A percentile compares a stretch with the other conserved stretches of the same genome.
phyloP scores from a whole-genome alignment of 1,139 yeast species.

The Sugiyamaella paludigena region DNA sequence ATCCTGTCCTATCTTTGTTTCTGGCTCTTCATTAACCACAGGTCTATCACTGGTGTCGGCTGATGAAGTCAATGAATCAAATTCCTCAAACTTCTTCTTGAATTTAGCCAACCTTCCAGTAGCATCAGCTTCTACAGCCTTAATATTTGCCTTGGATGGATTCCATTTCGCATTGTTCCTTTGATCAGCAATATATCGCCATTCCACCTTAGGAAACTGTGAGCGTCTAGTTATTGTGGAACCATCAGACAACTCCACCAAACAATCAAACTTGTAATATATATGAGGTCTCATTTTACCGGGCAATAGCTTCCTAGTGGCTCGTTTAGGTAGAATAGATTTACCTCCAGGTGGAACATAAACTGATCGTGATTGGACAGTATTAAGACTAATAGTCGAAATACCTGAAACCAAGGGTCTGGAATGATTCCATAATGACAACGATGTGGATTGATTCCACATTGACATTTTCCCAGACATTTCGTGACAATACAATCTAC shows the following conservation, averaged over 20 bases:
- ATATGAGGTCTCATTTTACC: constrained; percentile 93
- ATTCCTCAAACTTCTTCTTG: constrained; percentile 65
- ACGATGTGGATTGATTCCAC: too few relatives aligned
- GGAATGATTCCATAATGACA: too few relatives aligned
- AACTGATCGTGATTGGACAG: constrained; percentile 20
- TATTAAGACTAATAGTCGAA: too few relatives aligned
- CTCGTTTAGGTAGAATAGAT: constrained; percentile 26
- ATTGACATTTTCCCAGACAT: too few relatives aligned
- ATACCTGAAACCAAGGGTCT: too few relatives aligned
- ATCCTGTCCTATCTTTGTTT: constrained; percentile 21
- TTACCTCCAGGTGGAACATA: constrained; percentile 30
- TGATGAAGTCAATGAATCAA: constrained; percentile 25
- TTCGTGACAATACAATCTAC: too few relatives aligned
- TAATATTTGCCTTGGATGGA: constrained; percentile 75
- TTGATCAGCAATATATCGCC: constrained; percentile 84
- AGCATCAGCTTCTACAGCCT: constrained; percentile 72
- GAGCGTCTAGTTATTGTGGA: constrained; percentile 80
- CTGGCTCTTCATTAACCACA: constrained; percentile 28
- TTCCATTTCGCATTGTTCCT: constrained; percentile 86
- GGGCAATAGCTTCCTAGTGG: constrained; percentile 39
- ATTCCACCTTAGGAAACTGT: constrained; percentile 84
- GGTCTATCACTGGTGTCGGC: constrained; percentile 18
- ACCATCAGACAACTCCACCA: constrained; percentile 89
- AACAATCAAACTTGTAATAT: constrained; percentile 82
- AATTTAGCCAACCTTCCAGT: constrained; percentile 84